These are phyloP conservation scores for Entophlyctis helioformis DNA, from an alignment of 192 early-diverging fungal genomes.

Conservation along the genomic window DNA sequence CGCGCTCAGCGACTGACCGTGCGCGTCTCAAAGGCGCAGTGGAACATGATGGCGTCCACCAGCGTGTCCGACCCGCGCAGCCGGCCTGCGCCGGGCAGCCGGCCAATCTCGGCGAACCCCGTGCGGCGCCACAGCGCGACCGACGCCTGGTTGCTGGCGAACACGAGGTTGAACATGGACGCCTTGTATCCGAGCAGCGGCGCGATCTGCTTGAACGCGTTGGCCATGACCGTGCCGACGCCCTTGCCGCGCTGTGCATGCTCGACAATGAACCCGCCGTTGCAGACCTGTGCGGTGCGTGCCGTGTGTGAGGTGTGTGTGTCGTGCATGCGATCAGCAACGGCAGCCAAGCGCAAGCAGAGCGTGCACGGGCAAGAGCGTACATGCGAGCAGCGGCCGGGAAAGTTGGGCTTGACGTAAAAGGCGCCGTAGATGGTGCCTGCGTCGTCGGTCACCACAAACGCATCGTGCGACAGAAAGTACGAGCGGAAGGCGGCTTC, in stretches of 20 bases:
- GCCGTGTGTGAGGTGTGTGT: neutral
- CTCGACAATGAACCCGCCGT: slow-evolving; percentile 58
- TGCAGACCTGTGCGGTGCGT: slow-evolving; percentile 38
- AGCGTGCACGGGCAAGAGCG: slow-evolving; percentile 58
- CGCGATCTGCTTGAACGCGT: slow-evolving; percentile 46
- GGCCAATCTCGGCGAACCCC: slow-evolving; percentile 56
- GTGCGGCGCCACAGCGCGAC: slow-evolving; percentile 48
- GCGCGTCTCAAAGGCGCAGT: slow-evolving; percentile 72
- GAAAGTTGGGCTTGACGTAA: slow-evolving; percentile 73
- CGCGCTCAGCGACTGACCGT: too few species aligned
- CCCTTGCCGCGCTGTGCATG: slow-evolving; percentile 31
- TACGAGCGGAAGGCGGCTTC: slow-evolving; percentile 27
- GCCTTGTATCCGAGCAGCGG: slow-evolving; percentile 60
- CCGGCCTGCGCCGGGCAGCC: slow-evolving; percentile 54
- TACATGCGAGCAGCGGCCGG: slow-evolving; percentile 58
- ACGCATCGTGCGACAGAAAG: slow-evolving; percentile 28
- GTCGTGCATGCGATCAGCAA: neutral
- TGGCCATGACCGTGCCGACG: slow-evolving; percentile 48
- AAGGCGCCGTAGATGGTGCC: slow-evolving; percentile 41
- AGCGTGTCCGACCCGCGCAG: slow-evolving; percentile 26
- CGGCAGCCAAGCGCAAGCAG: neutral
- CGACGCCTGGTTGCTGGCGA: slow-evolving; percentile 51
- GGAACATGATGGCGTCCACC: slow-evolving; percentile 63
- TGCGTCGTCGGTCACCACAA: slow-evolving; percentile 10
- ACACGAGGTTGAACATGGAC: slow-evolving; percentile 72